Base-by-base conservation (phyloP, 176 grass and related monocot genomes). In the Juncus inflexus region DNA sequence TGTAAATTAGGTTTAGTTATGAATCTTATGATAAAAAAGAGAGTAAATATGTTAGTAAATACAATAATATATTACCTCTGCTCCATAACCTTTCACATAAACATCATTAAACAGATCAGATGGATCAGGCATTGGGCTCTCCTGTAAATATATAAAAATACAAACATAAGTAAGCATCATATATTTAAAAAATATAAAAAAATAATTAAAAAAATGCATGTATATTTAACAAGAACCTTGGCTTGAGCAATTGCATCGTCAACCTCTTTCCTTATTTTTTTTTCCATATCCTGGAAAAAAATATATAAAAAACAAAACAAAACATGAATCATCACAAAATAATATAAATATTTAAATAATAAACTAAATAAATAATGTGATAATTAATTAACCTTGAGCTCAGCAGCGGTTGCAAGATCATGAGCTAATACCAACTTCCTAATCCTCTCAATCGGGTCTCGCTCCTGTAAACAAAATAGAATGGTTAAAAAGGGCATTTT, bases 41-140 rank as follows among this genome's bases (percentile, higher is more conserved):
- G 14, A 19, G 19, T 70, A 13, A 37, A 63, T 52, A 64, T 35
- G 3, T 16, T 57, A 64, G 14, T n/a, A 15, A 35, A 37, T 78
- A 42, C 35, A 7, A 15, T 9, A 65, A 40, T 28, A 13, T 62
- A 76, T 81, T 82, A 91, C 92, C 92, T 97, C 87, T 19, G 77
- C 63, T 28, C 87, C 92, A 12, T 59, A 91, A 81, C 79, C 92
- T 42, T 97, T 91, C 1, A 84, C 84, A 59, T 86, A 88, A 2
- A 96, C 80, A 52, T 96, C 86, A 13, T 59, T 91, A 65, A 97
- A 97, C 6, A 97, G 87, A 62, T 89, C 92, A 66, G 66, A 91
- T 11, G 80, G 50, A 58, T 91, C 85, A 9, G 82, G 92, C 87
- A 97, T 89, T 0, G 87, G 85, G 42, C 77, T 79, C 78, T 89